A percentile compares a stretch with the other conserved stretches of the same genome.
Evolutionary conservation across 2,329 filamentous ascomycete species (phyloP).

Genomic region (Cladosporium oxysporum): DNA sequence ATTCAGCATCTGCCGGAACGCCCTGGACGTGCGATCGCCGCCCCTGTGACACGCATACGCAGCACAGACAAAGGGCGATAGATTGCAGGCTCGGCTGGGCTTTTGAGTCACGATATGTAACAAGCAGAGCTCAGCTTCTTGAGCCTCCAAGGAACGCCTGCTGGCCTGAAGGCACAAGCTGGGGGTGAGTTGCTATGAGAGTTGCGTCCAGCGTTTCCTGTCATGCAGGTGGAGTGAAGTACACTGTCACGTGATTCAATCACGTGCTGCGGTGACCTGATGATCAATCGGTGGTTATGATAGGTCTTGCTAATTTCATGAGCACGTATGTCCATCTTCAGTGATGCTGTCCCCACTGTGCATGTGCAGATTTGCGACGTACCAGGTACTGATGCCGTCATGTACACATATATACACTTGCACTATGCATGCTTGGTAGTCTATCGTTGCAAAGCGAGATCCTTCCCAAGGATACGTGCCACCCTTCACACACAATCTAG

Average conservation of each 20-base stretch:
- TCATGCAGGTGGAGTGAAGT: background rate
- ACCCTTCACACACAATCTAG: too few relatives aligned
- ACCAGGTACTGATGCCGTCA: too few relatives aligned
- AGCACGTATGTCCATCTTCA: background rate
- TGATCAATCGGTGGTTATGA: background rate
- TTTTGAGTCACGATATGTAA: background rate
- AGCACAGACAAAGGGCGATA: constrained; percentile 10
- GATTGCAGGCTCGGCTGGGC: background rate
- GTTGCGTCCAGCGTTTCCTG: background rate
- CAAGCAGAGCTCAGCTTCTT: background rate
- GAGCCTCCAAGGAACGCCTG: background rate
- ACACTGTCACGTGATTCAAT: background rate
- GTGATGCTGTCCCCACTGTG: too few relatives aligned
- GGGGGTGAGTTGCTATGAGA: background rate
- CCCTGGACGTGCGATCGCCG: background rate
- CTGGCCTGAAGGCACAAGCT: background rate
- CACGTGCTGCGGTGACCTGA: background rate
- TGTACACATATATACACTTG: too few relatives aligned
- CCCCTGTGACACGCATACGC: constrained; percentile 10
- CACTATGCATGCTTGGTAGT: too few relatives aligned
- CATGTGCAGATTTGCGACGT: too few relatives aligned
- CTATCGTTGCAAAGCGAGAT: too few relatives aligned
- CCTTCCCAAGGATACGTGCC: too few relatives aligned
- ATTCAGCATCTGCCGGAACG: background rate
- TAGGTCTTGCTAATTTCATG: background rate